phyloP scores from a whole-genome alignment of 805 yeast species.

The Barnettozyma vustinii region DNA sequence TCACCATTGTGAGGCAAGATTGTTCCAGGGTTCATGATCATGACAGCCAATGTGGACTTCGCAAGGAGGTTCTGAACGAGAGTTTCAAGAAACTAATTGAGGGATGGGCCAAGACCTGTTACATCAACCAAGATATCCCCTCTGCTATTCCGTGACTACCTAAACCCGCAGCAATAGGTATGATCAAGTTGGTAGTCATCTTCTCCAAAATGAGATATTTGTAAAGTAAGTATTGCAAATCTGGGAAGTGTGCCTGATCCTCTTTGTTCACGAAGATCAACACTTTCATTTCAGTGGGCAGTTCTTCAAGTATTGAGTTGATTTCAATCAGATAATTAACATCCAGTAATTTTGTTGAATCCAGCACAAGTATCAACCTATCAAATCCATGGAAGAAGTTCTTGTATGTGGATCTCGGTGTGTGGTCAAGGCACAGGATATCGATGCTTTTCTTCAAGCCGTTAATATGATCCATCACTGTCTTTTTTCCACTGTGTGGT shows the following conservation, averaged over 20 bases:
- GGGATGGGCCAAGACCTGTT: conserved; percentile 13
- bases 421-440: not conserved
- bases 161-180: conserved; percentile 15
- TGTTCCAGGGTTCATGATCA: not conserved
- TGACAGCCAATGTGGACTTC: conserved; percentile 4
- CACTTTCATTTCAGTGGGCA: conserved; percentile 10
- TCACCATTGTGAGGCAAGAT: conserved; percentile 32
- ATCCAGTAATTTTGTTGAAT: conserved; percentile 13
- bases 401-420: not conserved
- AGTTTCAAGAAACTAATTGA: conserved; percentile 28
- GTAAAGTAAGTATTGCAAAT: conserved; percentile 12
- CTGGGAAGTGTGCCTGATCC: conserved; percentile 9
- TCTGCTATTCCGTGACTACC: conserved; percentile 23
- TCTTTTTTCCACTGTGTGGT: not conserved
- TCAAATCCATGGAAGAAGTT: conserved; percentile 2
- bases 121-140: conserved; percentile 25
- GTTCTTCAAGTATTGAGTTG: conserved; percentile 5
- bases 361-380: conserved; percentile 17
- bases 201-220: conserved; percentile 8
- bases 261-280: conserved; percentile 20
- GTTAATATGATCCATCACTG: not conserved
- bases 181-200: conserved; percentile 11
- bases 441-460: not conserved
- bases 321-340: conserved; percentile 10
- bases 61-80: conserved; percentile 20